These are phyloP conservation scores for Suillus placidus DNA, from an alignment of 768 basidiomycete species.

Conservation along the genomic window DNA sequence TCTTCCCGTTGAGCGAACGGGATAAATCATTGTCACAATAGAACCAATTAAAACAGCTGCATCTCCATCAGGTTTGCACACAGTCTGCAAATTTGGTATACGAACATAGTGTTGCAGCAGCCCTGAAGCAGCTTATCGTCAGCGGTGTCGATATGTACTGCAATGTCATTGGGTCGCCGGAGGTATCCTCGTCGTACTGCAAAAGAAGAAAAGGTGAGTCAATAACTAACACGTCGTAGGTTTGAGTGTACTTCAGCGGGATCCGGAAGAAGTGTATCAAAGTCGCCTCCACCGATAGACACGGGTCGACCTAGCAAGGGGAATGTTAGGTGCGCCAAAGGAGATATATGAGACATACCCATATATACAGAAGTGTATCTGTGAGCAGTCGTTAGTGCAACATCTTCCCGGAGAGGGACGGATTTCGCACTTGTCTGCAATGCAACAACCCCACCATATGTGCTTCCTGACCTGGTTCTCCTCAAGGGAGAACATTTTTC, in stretches of 20 bases:
- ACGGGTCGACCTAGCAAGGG: slow-evolving; percentile 58
- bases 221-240: slow-evolving; percentile 9
- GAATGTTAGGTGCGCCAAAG: slow-evolving; percentile 15
- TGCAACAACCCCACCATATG: slow-evolving; percentile 79
- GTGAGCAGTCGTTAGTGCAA: slow-evolving; percentile 14
- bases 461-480: slow-evolving; percentile 75
- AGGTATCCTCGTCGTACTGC: slow-evolving; percentile 60
- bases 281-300: slow-evolving; percentile 69
- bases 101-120: slow-evolving; percentile 61
- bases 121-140: slow-evolving; percentile 58
- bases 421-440: slow-evolving; percentile 63
- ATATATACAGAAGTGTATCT: slow-evolving; percentile 78
- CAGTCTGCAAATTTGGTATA: slow-evolving; percentile 16
- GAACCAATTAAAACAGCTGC: slow-evolving; percentile 68
- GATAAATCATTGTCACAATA: slow-evolving; percentile 70
- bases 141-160: slow-evolving; percentile 44
- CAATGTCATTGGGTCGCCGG: slow-evolving; percentile 40
- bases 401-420: slow-evolving; percentile 5
- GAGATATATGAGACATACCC: slow-evolving; percentile 42
- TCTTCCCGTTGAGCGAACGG: slow-evolving; percentile 55
- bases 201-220: slow-evolving; percentile 12
- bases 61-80: slow-evolving; percentile 1
- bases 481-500: slow-evolving; percentile 59
- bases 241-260: slow-evolving; percentile 48
- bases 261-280: slow-evolving; percentile 65